Base-by-base conservation (phyloP, 495 filamentous ascomycete species). In the Pyrenopolyporus hunteri region DNA sequence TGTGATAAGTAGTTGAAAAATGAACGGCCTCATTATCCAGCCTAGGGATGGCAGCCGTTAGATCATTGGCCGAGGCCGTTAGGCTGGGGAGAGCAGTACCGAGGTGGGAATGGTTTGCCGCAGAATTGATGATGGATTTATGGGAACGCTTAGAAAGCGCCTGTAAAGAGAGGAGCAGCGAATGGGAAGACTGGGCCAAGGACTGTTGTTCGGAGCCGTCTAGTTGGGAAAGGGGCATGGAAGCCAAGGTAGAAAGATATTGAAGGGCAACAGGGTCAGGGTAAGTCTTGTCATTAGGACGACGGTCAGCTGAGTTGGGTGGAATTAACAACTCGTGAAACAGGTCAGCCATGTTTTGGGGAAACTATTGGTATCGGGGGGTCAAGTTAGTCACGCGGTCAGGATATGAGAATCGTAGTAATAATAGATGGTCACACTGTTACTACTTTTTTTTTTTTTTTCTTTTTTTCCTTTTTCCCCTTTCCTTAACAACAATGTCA, bases 141-240 rank as follows among this genome's bases (percentile, higher is more conserved):
- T 98, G 88, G n/a, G 94, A 97, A 59, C 91, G 90, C 59, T 94
- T 92, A 23, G 92, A 93, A 45, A 98, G 83, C 0, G 87, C 83
- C 68, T 99, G 94, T 1, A 98, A 82, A 8, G 92, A 95, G 26
- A 94, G 83, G 8, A 90, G 82, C n/a, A 89, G 85, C 0, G 89
- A 89, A 58, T 97, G 91, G 5, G 87, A 87, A 39, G 89, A 82
- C 63, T 97, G 91, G 1, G 86, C 74, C 36, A 98, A 82, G 0
- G 89, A 89, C 52, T 92, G 87, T 6, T 87, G 87, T 67, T 99
- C 95, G 25, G 83, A 84, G 29, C 84, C 80, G 25, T 82, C 81
- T 39, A 98, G 82, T 6, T 90, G 83, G 20, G 84, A 76, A 31
- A 97, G 79, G 1, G 93, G 85, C 40, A 93, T 86, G 1, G 90